These are phyloP conservation scores for Arctium minus DNA, from an alignment of 129 eudicot genomes.

Conservation along the genomic window DNA sequence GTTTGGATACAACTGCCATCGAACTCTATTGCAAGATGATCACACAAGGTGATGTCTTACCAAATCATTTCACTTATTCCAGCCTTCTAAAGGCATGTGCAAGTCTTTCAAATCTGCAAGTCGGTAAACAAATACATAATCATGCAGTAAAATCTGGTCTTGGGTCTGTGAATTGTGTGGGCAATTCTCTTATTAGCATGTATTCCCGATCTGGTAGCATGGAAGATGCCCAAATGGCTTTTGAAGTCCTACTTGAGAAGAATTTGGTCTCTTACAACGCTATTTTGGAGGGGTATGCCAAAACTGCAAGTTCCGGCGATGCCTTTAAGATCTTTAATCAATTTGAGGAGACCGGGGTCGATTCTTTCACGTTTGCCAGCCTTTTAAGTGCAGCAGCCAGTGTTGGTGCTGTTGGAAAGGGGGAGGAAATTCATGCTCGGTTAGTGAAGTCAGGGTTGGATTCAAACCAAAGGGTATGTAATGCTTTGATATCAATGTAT, in stretches of 20 bases:
- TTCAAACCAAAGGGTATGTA: conserved; percentile 43
- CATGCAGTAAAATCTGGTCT: conserved; percentile 64
- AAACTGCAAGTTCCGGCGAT: conserved; percentile 30
- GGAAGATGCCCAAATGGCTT: conserved; percentile 74
- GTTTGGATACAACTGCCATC: conserved; percentile 49
- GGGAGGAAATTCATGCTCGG: conserved; percentile 68
- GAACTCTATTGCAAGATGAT: conserved; percentile 56
- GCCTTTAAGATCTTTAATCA: conserved; percentile 50
- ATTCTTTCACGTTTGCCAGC: conserved; percentile 74
- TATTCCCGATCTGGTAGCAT: conserved; percentile 55
- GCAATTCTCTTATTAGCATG: conserved; percentile 75
- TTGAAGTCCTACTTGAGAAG: conserved; percentile 62
- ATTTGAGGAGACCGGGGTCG: conserved; percentile 36
- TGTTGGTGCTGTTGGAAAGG: conserved; percentile 67
- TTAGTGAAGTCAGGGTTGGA: conserved; percentile 57
- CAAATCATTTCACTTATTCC: conserved; percentile 65
- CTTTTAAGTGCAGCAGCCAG: conserved; percentile 80
- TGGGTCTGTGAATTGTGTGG: conserved; percentile 55
- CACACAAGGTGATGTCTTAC: conserved; percentile 38
- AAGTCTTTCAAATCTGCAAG: conserved; percentile 34
- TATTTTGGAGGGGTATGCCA: conserved; percentile 58
- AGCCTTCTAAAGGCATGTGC: conserved; percentile 59
- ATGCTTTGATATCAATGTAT: conserved; percentile 70
- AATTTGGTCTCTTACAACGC: conserved; percentile 59
- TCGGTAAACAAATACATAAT: conserved; percentile 57